Percentiles rank a stretch among this genome's conserved stretches.
Evolutionary conservation across 331 rosid species (phyloP).

Genomic region (Malus hybrid): DNA sequence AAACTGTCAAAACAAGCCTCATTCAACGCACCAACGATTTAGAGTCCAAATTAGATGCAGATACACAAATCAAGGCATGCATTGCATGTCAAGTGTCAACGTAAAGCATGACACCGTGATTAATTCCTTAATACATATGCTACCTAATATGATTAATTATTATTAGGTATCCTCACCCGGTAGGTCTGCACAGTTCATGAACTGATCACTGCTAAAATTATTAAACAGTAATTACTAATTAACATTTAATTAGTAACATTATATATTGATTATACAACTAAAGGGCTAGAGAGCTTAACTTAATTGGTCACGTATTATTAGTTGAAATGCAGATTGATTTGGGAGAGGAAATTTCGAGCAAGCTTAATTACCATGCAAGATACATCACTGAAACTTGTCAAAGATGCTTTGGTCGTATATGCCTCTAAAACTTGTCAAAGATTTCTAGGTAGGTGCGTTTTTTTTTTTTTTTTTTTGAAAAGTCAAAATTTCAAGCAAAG

Average conservation of each 20-base stretch:
- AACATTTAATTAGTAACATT: neutral
- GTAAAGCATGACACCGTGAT: constrained; percentile 28
- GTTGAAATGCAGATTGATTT: neutral
- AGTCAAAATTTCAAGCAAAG: neutral
- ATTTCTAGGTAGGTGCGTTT: constrained; percentile 10
- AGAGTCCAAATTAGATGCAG: neutral
- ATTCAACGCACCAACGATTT: neutral
- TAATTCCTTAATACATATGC: constrained; percentile 6
- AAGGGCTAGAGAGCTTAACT: neutral
- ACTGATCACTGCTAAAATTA: neutral
- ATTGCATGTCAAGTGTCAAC: constrained; percentile 21
- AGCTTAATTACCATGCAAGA: neutral
- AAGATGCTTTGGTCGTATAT: neutral
- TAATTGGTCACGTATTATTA: neutral
- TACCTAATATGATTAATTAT: constrained; percentile 6
- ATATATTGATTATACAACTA: neutral
- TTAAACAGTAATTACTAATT: too few species aligned
- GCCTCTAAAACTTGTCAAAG: neutral
- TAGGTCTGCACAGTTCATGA: constrained; percentile 10
- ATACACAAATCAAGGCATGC: constrained; percentile 40
- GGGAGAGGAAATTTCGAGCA: constrained; percentile 9
- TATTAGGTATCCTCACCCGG: constrained; percentile 19
- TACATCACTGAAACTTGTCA: constrained; percentile 1
- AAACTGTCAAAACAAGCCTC: constrained; percentile 15
- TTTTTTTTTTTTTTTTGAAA: neutral